Evolutionary conservation across 306 rosid species (phyloP).

Genomic region (Begonia peltatifolia): DNA sequence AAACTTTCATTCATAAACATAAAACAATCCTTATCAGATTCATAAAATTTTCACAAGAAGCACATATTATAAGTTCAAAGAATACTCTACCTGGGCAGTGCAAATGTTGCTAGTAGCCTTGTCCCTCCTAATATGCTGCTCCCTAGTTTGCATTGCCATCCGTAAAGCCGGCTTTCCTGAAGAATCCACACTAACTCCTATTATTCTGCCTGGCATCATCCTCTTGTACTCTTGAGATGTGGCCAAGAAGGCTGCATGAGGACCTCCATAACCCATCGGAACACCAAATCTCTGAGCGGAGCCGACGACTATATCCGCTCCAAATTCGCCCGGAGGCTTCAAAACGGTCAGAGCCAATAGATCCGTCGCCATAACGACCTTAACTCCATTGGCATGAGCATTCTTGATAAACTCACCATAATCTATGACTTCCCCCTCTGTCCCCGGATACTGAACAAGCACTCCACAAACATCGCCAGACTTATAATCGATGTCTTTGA

Average conservation of each 20-base stretch:
- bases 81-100: conserved; percentile 73
- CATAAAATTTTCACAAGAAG: no score
- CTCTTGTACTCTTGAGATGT: conserved; percentile 98
- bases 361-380: conserved; percentile 98
- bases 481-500: conserved; percentile 66
- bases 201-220: conserved; percentile 99
- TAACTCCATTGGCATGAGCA: conserved; percentile 88
- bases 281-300: conserved; percentile 97
- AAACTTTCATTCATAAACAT: no score
- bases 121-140: conserved; percentile 96
- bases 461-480: conserved; percentile 97
- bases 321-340: conserved; percentile 94
- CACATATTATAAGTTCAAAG: no score
- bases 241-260: conserved; percentile 96
- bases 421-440: conserved; percentile 97
- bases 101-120: conserved; percentile 99
- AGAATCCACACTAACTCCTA: conserved; percentile 95
- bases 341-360: conserved; percentile 71
- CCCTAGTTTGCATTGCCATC: conserved; percentile 99
- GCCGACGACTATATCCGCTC: conserved; percentile 97
- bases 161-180: conserved; percentile 78
- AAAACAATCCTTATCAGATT: no score
- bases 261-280: conserved; percentile 99
- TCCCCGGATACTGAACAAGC: conserved; percentile 97
- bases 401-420: conserved; percentile 80